Base-by-base conservation (phyloP, 2,329 filamentous ascomycete species). In the Xylariales sp. region DNA sequence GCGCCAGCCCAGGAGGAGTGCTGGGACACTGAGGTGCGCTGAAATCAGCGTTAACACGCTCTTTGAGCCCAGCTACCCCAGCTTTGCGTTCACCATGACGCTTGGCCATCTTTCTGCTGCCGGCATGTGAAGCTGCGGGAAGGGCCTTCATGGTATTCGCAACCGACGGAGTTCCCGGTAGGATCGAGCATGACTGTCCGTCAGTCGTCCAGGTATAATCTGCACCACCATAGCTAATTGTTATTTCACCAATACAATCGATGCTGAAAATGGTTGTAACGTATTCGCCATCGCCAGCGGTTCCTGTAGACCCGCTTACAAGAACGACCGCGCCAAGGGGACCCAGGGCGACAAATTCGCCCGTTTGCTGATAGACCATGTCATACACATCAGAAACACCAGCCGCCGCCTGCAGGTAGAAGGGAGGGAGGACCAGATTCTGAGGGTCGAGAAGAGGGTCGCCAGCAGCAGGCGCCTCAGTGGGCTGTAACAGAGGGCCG, bases 221-320 rank as follows among this genome's bases (percentile, higher is more conserved):
- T 17, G 13, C 5, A 17, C 30, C 30, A n/a, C n/a, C 13, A 17
- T 17, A 19, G n/a, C 15, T 33, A 17, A 33, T 19, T 6, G 13
- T 17, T 6, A 33, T 33, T 14, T 6, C 6, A 11, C 30, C 30
- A 10, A 17, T 13, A 33, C n/a, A 33, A 17, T 33, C 30, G 16
- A 33, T 19, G 30, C 30, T 33, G 30, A 33, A 33, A 10, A 33
- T 33, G 30, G 30, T 3, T 15, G 30, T 33, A 33, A 33, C 30
- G n/a, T 10, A 10, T 10, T 12, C 14, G 30, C 16, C 16, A 33
- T 6, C 16, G 10, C 17, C 13, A n/a, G 6, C n/a, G 15, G 30
- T 14, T 19, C 30, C 30, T 12, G 30, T 33, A 16, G 30, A 33
- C 10, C 6, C 16, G 16, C 20, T n/a, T n/a, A 33, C 30, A n/a